Percentiles rank a stretch among this genome's conserved stretches.
Evolutionary conservation across 164 flowering plant species (phyloP).

Genomic region (Paratinospora sagittata): DNA sequence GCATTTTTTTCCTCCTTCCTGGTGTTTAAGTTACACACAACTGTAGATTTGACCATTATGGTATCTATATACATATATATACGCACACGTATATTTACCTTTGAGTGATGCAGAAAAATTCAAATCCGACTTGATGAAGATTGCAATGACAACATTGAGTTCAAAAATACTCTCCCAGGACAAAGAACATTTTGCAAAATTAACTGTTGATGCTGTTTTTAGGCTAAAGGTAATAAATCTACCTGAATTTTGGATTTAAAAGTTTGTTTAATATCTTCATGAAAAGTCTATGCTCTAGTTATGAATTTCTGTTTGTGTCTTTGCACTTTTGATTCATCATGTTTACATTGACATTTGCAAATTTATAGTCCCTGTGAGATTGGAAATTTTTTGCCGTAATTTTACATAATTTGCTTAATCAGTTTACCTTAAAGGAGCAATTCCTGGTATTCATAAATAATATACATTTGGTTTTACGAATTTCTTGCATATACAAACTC

Average conservation of each 20-base stretch:
- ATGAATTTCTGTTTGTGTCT: neutral
- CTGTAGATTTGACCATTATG: neutral
- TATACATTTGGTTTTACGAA: no score
- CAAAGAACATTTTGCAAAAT: conserved; percentile 88
- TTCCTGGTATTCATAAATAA: no score
- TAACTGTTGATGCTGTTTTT: conserved; percentile 97
- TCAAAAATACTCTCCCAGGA: conserved; percentile 96
- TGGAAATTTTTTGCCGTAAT: no score
- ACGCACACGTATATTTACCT: neutral
- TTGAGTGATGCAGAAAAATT: conserved; percentile 61
- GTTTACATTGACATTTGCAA: no score
- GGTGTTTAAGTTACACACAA: no score
- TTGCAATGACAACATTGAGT: conserved; percentile 95
- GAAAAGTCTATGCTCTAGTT: neutral
- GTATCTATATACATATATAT: neutral
- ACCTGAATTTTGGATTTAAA: neutral
- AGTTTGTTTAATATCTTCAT: neutral
- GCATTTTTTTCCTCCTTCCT: no score
- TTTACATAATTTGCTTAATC: no score
- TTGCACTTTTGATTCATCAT: neutral
- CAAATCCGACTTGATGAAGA: conserved; percentile 78
- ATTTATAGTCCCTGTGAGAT: no score
- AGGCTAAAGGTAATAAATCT: conserved; percentile 65
- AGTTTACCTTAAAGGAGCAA: no score
- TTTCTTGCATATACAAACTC: no score